phyloP scores from a whole-genome alignment of 164 flowering plant genomes.

The Vitis amurensis region DNA sequence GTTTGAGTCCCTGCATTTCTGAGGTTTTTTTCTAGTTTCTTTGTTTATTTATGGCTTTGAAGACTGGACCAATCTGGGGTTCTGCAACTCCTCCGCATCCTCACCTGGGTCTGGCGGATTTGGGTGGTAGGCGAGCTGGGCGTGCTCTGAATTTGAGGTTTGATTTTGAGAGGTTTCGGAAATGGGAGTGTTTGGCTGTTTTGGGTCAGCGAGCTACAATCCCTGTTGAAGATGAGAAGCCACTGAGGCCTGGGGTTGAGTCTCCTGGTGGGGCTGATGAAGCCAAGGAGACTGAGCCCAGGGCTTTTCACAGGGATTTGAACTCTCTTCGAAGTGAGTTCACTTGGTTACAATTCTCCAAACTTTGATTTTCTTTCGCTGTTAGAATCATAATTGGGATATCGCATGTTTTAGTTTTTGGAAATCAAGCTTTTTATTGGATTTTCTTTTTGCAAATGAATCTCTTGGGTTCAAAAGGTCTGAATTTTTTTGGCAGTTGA shows the following conservation, averaged over 20 bases:
- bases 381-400: not conserved
- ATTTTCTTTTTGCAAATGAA: not conserved
- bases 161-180: constrained; percentile 17
- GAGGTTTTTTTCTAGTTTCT: not conserved
- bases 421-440: not conserved
- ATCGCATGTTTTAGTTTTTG: not conserved
- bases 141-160: constrained; percentile 20
- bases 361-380: not conserved
- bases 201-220: constrained; percentile 34
- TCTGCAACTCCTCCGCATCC: constrained; percentile 14
- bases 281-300: constrained; percentile 14
- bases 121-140: constrained; percentile 18
- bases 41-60: constrained; percentile 30
- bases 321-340: constrained; percentile 56
- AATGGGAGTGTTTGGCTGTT: constrained; percentile 23
- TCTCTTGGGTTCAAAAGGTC: not conserved
- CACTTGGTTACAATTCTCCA: not conserved
- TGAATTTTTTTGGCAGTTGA: not conserved
- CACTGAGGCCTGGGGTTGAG: constrained; percentile 20
- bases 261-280: constrained; percentile 16
- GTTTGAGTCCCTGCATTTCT: not conserved
- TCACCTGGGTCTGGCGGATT: constrained; percentile 22
- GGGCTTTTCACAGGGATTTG: constrained; percentile 44
- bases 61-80: constrained; percentile 24
- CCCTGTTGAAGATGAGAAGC: constrained; percentile 50